Base-by-base conservation (phyloP, 768 basidiomycete species). In the Nidularia pulvinata region DNA sequence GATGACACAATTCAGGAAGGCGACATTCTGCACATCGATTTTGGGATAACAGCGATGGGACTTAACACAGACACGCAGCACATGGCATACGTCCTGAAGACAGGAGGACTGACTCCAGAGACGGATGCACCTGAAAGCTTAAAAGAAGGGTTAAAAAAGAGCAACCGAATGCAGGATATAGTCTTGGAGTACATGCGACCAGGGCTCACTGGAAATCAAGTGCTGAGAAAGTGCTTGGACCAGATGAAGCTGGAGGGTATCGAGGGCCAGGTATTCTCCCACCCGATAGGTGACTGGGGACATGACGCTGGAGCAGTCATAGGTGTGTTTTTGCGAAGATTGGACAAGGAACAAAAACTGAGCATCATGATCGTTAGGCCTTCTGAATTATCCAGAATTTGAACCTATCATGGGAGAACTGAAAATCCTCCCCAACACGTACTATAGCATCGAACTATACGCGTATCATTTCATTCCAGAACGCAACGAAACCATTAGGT, bases 41-140 rank as follows among this genome's bases (percentile, higher is more conserved):
- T 79, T 58, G 80, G 82, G 1, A 78, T 83, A 53, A 77, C 75
- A 25, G 78, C 78, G 6, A 75, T 82, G 73, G 75, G 76, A 33
- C 61, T 83, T 66, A 79, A 81, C 57, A 83, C 80, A 33, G 82
- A 83, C 59, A 79, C 78, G 0, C 82, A 82, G 57, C 81, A 82
- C 54, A 72, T 82, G 69, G 79, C 77, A 7, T 81, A 83, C 60
- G 80, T 83, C 51, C 73, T 82, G 19, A 73, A 73, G 13, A 61
- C 70, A 2, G 51, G 48, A 33, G 59, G 54, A 1, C 58, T 61
- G 7, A 52, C 62, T 14, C 69, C 73, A 22, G 80, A 82, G 61
- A 70, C 55, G 6, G 67, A 74, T 43, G 77, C 68, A 0, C 80
- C 80, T 6, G 61, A 65, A 16, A 73, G 75, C 19, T 66, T 82